These are phyloP conservation scores for Phylloporus arenicola DNA, from an alignment of 768 basidiomycete species.

Conservation along the genomic window DNA sequence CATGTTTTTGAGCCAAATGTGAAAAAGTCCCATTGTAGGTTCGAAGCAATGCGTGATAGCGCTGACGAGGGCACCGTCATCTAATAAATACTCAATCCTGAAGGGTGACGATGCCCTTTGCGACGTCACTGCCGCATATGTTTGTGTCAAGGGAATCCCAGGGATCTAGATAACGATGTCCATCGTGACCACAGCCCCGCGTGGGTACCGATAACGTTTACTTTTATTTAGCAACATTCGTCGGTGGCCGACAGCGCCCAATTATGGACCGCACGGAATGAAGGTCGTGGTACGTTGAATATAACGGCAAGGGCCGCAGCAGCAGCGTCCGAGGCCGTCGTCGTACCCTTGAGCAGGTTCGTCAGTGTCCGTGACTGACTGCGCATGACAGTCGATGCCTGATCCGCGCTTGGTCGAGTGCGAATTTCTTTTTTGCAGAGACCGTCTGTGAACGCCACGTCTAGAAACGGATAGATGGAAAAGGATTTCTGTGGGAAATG, in stretches of 20 bases:
- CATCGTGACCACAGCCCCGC: not conserved
- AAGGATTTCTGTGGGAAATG: no score
- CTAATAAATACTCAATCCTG: not conserved
- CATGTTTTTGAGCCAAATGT: not conserved
- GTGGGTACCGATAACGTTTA: not conserved
- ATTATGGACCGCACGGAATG: not conserved
- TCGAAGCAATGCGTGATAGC: not conserved
- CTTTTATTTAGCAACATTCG: no score
- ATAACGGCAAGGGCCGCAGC: not conserved
- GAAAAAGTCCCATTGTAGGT: not conserved
- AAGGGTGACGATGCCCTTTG: not conserved
- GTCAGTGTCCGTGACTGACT: no score
- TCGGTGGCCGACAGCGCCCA: not conserved
- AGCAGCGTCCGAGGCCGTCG: not conserved
- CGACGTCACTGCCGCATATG: not conserved
- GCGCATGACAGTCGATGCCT: not conserved
- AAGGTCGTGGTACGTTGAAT: not conserved
- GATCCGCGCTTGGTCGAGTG: no score
- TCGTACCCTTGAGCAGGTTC: no score
- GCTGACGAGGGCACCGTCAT: not conserved
- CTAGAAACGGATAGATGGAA: no score
- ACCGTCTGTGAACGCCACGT: no score
- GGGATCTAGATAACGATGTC: not conserved
- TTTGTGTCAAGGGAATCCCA: not conserved
- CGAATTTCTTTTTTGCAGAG: no score